Evolutionary conservation across 805 yeast genomes (phyloP).

Genomic region (Kodamaea nitidulidarum): DNA sequence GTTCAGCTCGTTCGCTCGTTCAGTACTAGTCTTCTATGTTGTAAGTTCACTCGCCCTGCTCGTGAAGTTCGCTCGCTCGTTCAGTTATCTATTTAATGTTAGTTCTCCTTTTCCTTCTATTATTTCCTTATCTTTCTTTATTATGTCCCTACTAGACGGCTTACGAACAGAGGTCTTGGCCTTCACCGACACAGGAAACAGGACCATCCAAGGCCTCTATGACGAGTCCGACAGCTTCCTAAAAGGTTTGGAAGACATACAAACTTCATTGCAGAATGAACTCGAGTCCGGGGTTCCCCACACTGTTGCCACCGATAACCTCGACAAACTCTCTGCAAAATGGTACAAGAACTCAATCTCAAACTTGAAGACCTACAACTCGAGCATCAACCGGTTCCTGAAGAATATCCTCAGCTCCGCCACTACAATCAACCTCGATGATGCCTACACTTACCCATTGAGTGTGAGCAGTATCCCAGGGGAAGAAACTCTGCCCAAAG

Average conservation of each 20-base stretch:
- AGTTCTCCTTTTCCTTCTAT: too few relatives aligned
- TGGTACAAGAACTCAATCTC: conserved; percentile 39
- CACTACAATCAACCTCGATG: conserved; percentile 32
- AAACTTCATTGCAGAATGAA: conserved; percentile 15
- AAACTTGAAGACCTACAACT: conserved; percentile 32
- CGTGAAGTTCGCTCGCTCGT: too few relatives aligned
- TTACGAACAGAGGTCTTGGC: conserved; percentile 25
- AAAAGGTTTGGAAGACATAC: conserved; percentile 17
- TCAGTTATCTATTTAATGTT: too few relatives aligned
- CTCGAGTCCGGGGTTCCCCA: conserved; percentile 11
- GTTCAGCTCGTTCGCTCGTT: too few relatives aligned
- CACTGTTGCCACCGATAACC: not conserved
- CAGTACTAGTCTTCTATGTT: too few relatives aligned
- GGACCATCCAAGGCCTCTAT: conserved; percentile 17
- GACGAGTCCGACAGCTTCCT: conserved; percentile 22
- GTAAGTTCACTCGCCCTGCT: too few relatives aligned
- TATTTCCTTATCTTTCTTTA: conserved; percentile 2
- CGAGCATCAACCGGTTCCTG: conserved; percentile 30
- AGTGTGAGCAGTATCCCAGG: conserved; percentile 7
- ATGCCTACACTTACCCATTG: conserved; percentile 39
- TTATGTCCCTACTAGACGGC: conserved; percentile 19
- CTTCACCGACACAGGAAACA: conserved; percentile 22
- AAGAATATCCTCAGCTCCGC: conserved; percentile 29
- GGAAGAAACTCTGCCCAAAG: not conserved
- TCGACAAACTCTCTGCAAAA: conserved; percentile 16